Conservation (phyloP, 495 filamentous ascomycete genomes). For the Podospora australis region DNA sequence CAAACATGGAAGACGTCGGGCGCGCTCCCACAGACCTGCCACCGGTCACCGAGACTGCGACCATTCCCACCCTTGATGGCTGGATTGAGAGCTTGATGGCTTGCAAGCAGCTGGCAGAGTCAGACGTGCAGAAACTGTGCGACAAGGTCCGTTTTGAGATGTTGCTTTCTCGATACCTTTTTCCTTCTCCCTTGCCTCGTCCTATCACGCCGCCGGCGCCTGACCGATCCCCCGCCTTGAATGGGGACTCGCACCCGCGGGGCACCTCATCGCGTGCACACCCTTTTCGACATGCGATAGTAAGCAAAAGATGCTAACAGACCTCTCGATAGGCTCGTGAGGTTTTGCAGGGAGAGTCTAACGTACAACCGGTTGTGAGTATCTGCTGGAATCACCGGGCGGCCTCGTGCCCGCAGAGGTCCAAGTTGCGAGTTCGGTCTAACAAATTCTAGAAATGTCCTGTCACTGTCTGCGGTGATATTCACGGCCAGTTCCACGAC, state of each 20-base stretch:
- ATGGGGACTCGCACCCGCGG: not conserved
- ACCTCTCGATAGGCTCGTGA: slow-evolving; percentile 69
- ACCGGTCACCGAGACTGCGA: slow-evolving; percentile 71
- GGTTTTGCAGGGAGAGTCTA: slow-evolving; percentile 93
- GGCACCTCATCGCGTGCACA: not conserved
- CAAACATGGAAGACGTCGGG: slow-evolving; percentile 96
- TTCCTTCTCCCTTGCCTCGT: not conserved
- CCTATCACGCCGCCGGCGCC: not conserved
- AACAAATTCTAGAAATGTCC: slow-evolving; percentile 94
- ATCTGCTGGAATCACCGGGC: too few relatives aligned
- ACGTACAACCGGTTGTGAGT: slow-evolving; percentile 97
- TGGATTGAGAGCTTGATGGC: slow-evolving; percentile 99
- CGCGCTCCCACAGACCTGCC: slow-evolving; percentile 78
- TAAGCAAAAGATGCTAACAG: slow-evolving; percentile 1
- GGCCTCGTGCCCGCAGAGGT: too few relatives aligned
- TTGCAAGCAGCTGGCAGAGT: slow-evolving; percentile 95
- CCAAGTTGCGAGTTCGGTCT: too few relatives aligned
- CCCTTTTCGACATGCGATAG: not conserved
- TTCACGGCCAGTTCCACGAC: slow-evolving; percentile 91
- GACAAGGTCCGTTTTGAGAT: slow-evolving; percentile 90
- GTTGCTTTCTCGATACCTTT: too few relatives aligned
- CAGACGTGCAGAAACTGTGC: slow-evolving; percentile 91
- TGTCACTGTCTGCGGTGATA: slow-evolving; percentile 89
- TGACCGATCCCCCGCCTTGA: not conserved
- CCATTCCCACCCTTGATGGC: slow-evolving; percentile 88